Conservation (phyloP, 2,329 filamentous ascomycete genomes). For the Verticillium dahliae region DNA sequence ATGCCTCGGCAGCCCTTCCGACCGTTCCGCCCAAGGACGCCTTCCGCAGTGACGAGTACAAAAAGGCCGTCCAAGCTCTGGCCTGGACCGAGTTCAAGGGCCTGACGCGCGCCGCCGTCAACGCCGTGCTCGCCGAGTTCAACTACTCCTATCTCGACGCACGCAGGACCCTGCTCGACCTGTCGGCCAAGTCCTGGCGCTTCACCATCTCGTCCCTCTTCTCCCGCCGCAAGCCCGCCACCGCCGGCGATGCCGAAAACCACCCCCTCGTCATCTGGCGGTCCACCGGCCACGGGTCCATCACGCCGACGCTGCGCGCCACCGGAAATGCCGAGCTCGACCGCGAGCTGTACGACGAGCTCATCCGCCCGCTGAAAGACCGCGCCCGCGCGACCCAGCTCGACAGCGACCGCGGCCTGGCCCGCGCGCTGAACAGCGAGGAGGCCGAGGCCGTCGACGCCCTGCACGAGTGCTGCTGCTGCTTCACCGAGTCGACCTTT, state of each 20-base stretch:
- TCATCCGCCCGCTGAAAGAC: conserved; percentile 47
- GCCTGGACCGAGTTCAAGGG: conserved; percentile 72
- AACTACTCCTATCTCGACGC: conserved; percentile 74
- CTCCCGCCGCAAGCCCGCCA: conserved; percentile 48
- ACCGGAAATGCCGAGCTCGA: conserved; percentile 62
- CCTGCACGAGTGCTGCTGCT: conserved; percentile 70
- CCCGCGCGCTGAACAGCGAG: conserved; percentile 46
- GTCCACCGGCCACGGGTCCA: conserved; percentile 39
- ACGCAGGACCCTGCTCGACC: conserved; percentile 59
- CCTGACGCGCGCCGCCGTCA: conserved; percentile 65
- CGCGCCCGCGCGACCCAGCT: conserved; percentile 36
- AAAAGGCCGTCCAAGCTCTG: conserved; percentile 59
- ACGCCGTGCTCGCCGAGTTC: conserved; percentile 71
- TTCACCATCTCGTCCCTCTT: conserved; percentile 68
- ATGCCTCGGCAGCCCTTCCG: neutral
- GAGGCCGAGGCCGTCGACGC: conserved; percentile 52
- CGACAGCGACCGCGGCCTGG: conserved; percentile 44
- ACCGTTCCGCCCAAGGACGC: conserved; percentile 42
- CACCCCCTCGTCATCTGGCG: conserved; percentile 60
- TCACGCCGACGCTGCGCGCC: conserved; percentile 54
- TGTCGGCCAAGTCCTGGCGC: conserved; percentile 71
- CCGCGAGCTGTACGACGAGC: conserved; percentile 51
- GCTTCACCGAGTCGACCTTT: conserved; percentile 64
- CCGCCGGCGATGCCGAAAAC: conserved; percentile 47
- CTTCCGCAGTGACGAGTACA: conserved; percentile 63